Evolutionary conservation across 208 protist species (phyloP), one percentile per base, ranked within the genome.

Genomic region (Crithidia fasciculata): DNA sequence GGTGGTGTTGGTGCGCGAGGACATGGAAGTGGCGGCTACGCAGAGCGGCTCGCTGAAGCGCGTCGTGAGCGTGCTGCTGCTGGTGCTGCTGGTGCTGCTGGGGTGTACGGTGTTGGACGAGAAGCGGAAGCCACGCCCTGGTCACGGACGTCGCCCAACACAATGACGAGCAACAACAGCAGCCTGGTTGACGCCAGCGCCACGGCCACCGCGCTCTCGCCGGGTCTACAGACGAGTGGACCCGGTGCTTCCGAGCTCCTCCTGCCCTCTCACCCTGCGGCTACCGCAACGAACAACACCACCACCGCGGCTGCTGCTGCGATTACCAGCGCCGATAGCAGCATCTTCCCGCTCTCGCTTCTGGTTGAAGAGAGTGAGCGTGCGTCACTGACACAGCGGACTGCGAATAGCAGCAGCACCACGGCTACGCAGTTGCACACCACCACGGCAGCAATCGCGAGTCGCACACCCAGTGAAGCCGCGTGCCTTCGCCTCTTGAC

Each of bases 401-500:
- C 55, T 28, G 28, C 28, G 28, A 72, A 7, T 1, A 37, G 2
- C 54, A 37, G 0, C 19, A 12, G 57, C 18, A 44, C 39, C 67
- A 69, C 74, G 6, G 4, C 66, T 8, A 60, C 41, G 2, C 67
- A 69, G 7, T 44, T 73, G 44, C 67, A 58, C 28, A 28, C 28
- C 28, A 28, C 28, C 28, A 28, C 28, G 28, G 28, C 28, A 28
- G 28, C 28, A 1, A 28, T 28, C 0, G 28, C 28, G 3, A 79
- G 74, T 43, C 60, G 74, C 43, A 39, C 59, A 0, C 74, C 65
- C 13, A 74, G 49, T 19, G 80, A 80, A 43, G 74, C 65, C 19
- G 47, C 66, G 6, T 69, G 80, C 19, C 61, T 85, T 37, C 81
- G 81, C 2, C 73, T 86, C 0, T 55, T 86, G 13, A 71, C 77